Evolutionary conservation across 164 flowering plant species (phyloP).

Genomic region (Paratinospora sagittata): DNA sequence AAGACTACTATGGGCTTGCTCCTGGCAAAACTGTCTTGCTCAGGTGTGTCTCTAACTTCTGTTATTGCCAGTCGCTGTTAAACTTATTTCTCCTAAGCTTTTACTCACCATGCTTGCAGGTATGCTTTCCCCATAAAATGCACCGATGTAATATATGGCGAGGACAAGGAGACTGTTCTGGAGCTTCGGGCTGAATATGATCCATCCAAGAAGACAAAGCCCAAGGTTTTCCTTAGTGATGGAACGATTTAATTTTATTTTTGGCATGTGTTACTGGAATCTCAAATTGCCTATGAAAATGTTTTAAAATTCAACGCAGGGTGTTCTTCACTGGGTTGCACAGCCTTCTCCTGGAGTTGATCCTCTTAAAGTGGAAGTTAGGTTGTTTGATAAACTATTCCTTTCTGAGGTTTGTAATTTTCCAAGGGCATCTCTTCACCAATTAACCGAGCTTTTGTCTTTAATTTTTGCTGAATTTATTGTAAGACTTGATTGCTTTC

Average conservation of each 20-base stretch:
- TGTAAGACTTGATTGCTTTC: neutral
- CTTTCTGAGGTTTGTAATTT: constrained; percentile 60
- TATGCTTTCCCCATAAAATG: constrained; percentile 95
- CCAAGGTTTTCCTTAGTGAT: constrained; percentile 50
- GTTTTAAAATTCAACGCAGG: constrained; percentile 35
- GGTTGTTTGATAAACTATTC: constrained; percentile 83
- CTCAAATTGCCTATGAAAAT: neutral
- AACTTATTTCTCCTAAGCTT: constrained; percentile 1
- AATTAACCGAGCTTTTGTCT: neutral
- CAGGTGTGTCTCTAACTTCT: constrained; percentile 37
- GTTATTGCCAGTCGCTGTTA: neutral
- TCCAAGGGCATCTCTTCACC: neutral
- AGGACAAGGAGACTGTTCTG: constrained; percentile 65
- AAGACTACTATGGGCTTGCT: constrained; percentile 97
- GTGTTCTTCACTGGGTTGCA: constrained; percentile 97
- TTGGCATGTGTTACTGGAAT: neutral
- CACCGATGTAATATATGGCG: constrained; percentile 69
- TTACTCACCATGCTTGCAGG: constrained; percentile 31
- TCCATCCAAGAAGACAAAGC: constrained; percentile 71
- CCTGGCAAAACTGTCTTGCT: constrained; percentile 93
- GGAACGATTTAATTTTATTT: neutral
- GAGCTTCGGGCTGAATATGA: constrained; percentile 91
- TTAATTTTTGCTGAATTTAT: neutral
- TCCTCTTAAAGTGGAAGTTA: constrained; percentile 83
- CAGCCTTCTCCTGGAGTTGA: constrained; percentile 71